A percentile compares a stretch with the other conserved stretches of the same genome.
Conservation (phyloP, 2,329 filamentous ascomycete species). For the Raffaelea arxii region DNA sequence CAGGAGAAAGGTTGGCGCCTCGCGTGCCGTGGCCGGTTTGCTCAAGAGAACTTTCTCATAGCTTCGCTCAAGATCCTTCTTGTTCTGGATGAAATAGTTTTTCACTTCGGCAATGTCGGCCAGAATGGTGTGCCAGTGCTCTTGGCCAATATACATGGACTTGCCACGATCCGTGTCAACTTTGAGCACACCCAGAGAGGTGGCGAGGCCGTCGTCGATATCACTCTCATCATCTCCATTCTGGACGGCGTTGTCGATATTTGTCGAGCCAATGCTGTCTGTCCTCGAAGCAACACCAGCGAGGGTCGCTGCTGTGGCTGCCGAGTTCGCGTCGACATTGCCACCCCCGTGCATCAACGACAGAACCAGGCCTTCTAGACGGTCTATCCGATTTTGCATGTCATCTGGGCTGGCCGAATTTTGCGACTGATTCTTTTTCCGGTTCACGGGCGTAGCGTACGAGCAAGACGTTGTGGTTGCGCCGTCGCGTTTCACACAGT, state of each 20-base stretch:
- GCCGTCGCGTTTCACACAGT: constrained; percentile 85
- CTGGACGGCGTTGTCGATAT: constrained; percentile 5
- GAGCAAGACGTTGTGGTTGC: constrained; percentile 72
- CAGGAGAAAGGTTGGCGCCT: constrained; percentile 70
- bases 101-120: constrained; percentile 86
- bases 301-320: constrained; percentile 16
- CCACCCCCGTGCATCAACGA: constrained; percentile 86
- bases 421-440: constrained; percentile 72
- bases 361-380: constrained; percentile 82
- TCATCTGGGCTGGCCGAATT: constrained; percentile 68
- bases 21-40: constrained; percentile 48
- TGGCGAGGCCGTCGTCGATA: constrained; percentile 56
- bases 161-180: constrained; percentile 69
- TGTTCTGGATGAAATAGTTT: constrained; percentile 76
- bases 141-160: constrained; percentile 71
- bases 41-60: constrained; percentile 64
- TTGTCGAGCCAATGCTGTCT: constrained; percentile 31
- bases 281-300: constrained; percentile 16
- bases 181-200: constrained; percentile 72
- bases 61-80: constrained; percentile 79
- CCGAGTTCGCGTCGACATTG: constrained; percentile 29
- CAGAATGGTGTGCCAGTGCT: constrained; percentile 74
- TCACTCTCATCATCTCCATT: constrained; percentile 57
- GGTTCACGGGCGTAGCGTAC: constrained; percentile 61
- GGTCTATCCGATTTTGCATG: constrained; percentile 97